Evolutionary conservation across 495 filamentous ascomycete species (phyloP), one percentile per base, ranked within the genome.

Genomic region (Chlorociboria aeruginascens): DNA sequence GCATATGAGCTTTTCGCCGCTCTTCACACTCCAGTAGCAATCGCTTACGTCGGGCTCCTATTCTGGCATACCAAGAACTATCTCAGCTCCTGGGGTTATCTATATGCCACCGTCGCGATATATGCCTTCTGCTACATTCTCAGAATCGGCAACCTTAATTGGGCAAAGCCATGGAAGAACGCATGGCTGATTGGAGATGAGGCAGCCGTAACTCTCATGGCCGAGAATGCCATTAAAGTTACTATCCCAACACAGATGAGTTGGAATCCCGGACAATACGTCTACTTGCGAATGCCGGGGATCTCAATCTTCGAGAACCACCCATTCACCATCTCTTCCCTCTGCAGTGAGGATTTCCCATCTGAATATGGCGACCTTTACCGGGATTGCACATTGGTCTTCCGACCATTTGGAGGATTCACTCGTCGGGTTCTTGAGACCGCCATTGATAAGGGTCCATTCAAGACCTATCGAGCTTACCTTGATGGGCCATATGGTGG

Each of bases 61-160:
- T 94, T 97, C 65, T 97, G 90, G 90, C 90, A 97, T 63, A 92
- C 83, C 55, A 81, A 86, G 56, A 95, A 97, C 63, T 93, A 86
- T 60, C 70, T 97, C 29, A 81, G 79, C 12, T 93, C 89, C 6
- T 97, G 92, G 90, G 71, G 78, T 62, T 97, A 96, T 56, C 74
- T 97, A 8, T 92, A 73, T 56, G 81, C 86, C 8, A 92, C 87
- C 0, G 66, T 88, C 33, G 86, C 69, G 32, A 87, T 95, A 58
- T 92, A 87, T 81, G 63, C 72, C 8, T 35, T 77, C 9, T 84
- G 82, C 40, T 83, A 83, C 53, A 57, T 70, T 46, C 62, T 76
- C 32, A 74, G 86, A 30, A 50, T 92, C 1, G 77, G 79, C 63
- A 90, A 86, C 47, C 71, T 93, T 46, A 95, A 95, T 59, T 95